These are phyloP conservation scores for Stachybotrys elegans DNA, from an alignment of 2,329 filamentous ascomycete species.

Conservation along the genomic window DNA sequence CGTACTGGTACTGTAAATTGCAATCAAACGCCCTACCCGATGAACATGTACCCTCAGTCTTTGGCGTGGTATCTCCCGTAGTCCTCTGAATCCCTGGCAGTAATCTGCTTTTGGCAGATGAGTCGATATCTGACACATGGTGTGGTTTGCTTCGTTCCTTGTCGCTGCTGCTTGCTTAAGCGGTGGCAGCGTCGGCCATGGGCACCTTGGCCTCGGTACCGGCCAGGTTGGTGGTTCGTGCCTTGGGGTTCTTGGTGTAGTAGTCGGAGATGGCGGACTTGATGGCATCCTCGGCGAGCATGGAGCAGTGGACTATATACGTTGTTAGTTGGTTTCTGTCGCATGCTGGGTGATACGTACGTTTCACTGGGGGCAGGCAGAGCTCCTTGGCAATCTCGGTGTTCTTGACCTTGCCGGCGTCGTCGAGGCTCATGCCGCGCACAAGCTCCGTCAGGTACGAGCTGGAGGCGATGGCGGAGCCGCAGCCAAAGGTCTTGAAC, in stretches of 20 bases:
- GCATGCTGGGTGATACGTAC: constrained; percentile 44
- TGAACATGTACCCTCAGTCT: too few species aligned
- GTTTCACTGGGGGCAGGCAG: constrained; percentile 80
- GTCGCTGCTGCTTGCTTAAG: constrained; percentile 11
- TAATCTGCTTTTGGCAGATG: too few species aligned
- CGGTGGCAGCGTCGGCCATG: constrained; percentile 36
- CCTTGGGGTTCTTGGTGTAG: constrained; percentile 82
- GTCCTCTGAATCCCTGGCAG: too few species aligned
- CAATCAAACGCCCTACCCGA: too few species aligned
- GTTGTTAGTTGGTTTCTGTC: constrained; percentile 2
- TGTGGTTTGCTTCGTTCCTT: too few species aligned
- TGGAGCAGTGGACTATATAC: constrained; percentile 76
- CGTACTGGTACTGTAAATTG: too few species aligned
- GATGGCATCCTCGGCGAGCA: constrained; percentile 88
- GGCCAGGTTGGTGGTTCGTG: constrained; percentile 65
- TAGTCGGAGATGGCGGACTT: constrained; percentile 88
- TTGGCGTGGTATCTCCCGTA: too few species aligned
- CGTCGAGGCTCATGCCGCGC: constrained; percentile 88
- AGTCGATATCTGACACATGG: too few species aligned
- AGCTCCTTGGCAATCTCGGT: constrained; percentile 98
- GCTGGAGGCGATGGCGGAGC: constrained; percentile 88
- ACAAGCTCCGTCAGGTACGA: constrained; percentile 95
- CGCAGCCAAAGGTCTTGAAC: constrained; percentile 97
- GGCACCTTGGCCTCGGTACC: constrained; percentile 68
- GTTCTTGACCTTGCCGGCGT: constrained; percentile 89